These are phyloP conservation scores for Ampelomyces quisqualis DNA, from an alignment of 2,329 filamentous ascomycete species.

Conservation along the genomic window DNA sequence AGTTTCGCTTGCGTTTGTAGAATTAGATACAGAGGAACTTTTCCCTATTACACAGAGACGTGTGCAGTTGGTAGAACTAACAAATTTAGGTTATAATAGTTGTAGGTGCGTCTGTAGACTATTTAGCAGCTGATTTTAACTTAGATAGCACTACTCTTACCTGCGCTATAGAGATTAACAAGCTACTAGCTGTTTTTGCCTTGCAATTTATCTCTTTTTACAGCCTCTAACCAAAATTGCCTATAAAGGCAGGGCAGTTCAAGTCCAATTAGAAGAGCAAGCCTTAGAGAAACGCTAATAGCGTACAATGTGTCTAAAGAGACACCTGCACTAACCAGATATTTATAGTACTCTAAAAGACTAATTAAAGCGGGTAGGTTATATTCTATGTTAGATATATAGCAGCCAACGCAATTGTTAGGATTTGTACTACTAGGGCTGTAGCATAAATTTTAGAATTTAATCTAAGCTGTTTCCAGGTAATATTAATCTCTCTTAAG, in stretches of 20 bases:
- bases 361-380: slow-evolving; percentile 11
- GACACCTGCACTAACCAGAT: background rate
- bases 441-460: slow-evolving; percentile 9
- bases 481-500: slow-evolving; percentile 10
- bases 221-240: slow-evolving; percentile 8
- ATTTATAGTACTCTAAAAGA: background rate
- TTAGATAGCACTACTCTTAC: slow-evolving; percentile 3
- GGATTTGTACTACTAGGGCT: slow-evolving; percentile 1
- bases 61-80: slow-evolving; percentile 8
- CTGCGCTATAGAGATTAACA: slow-evolving; percentile 12
- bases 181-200: slow-evolving; percentile 8
- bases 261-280: slow-evolving; percentile 4
- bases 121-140: slow-evolving; percentile 2
- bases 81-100: slow-evolving; percentile 4
- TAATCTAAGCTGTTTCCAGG: slow-evolving; percentile 8
- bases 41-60: slow-evolving; percentile 6
- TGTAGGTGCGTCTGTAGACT: slow-evolving; percentile 1
- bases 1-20: slow-evolving; percentile 8
- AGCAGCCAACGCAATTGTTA: slow-evolving; percentile 10
- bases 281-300: slow-evolving; percentile 5
- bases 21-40: slow-evolving; percentile 15
- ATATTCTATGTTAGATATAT: slow-evolving; percentile 10
- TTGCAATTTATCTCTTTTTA: slow-evolving; percentile 2
- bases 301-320: slow-evolving; percentile 3
- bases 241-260: slow-evolving; percentile 12